Base-by-base conservation (phyloP, 192 early-diverging fungal species). In the Lunasporangiospora selenospora region DNA sequence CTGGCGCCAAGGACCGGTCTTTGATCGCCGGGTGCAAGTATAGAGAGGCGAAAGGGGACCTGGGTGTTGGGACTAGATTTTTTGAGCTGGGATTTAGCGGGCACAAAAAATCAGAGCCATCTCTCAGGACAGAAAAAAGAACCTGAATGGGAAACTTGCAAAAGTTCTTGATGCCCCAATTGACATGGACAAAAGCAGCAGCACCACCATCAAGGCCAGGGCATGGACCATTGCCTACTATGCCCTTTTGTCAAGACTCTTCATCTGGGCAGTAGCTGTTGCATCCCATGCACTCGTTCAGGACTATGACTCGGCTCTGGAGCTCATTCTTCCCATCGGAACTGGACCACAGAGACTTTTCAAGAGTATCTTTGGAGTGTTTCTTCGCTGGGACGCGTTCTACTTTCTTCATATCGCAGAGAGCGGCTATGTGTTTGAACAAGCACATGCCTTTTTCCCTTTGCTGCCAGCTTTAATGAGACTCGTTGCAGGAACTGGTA, bases 381-480 rank as follows among this genome's bases (percentile, higher is more conserved):
- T 92, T 64, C 75, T 95, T 7, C 80, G 93, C 6, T 98, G 96
- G 96, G 96, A 98, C 64, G 85, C 92, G 1, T 83, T 95, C 55
- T 95, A 96, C 71, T 95, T 95, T 80, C 53, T 89, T 23, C 80
- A 89, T 39, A 90, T 95, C 48, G 86, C 93, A 1, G 83, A 88
- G 56, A 50, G 81, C 23, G 90, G 90, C 3, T 98, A 98, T 62
- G 65, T 85, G 1, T 93, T 88, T 71, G 96, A 98, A 63, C 92
- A 98, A 63, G 90, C 89, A 54, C 81, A 89, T 76, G 96, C 96
- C 0, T 98, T 98, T 62, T 91, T 95, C 58, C 94, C 96, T 11
- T 77, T 91, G 27, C 58, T 92, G 31, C 93, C 93, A 9, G 43
- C 84, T 13, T 46, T 91, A 39, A 85, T 89, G 65, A 67, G 87